Evolutionary conservation across 2,329 filamentous ascomycete genomes (phyloP), one percentile per base, ranked within the genome.

Genomic region (Aspergillus sp.): DNA sequence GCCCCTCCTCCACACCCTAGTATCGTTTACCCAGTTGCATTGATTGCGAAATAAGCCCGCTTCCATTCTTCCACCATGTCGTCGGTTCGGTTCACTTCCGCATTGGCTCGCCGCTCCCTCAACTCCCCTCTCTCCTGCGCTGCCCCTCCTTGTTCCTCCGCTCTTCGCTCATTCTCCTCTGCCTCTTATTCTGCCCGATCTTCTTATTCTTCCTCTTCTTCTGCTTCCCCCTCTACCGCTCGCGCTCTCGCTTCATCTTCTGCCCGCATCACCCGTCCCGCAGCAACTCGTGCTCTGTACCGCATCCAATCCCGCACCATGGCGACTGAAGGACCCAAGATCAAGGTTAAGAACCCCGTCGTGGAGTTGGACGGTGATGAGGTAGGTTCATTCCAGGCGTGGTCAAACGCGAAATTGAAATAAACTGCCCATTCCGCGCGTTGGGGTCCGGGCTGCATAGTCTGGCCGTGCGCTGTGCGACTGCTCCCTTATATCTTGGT

Each of bases 291-390:
- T 64, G 64, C 67, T 30, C 53, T 67, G 58, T 63, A 65, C 57
- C 72, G 66, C 52, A 65, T 60, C 56, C 76, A 79, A 63, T 68
- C 68, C 53, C 77, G 80, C 74, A 81, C 70, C 54, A 80, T 80
- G 75, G 72, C 78, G 55, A 70, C 73, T 60, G 72, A 72, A 59
- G 71, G 83, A 68, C 82, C 85, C 73, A 99, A 98, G 89, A 98
- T 98, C 85, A 95, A 96, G 86, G 95, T 99, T 83, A 93, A 96
- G 87, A 98, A 96, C 80, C 95, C 95, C 66, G 88, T 99, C 75
- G 95, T 99, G 77, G 95, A 98, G 83, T 86, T 98, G 71, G 93
- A 98, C 76, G 93, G 93, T 72, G 86, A 88, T 77, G 86, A 88
- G 74, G 76, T 77, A 74, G 59, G 72, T 57, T 46, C 24, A 19